Evolutionary conservation across 2,329 filamentous ascomycete genomes (phyloP), one percentile per base, ranked within the genome.

Genomic region (Arthrobotrys pseudoclavata): DNA sequence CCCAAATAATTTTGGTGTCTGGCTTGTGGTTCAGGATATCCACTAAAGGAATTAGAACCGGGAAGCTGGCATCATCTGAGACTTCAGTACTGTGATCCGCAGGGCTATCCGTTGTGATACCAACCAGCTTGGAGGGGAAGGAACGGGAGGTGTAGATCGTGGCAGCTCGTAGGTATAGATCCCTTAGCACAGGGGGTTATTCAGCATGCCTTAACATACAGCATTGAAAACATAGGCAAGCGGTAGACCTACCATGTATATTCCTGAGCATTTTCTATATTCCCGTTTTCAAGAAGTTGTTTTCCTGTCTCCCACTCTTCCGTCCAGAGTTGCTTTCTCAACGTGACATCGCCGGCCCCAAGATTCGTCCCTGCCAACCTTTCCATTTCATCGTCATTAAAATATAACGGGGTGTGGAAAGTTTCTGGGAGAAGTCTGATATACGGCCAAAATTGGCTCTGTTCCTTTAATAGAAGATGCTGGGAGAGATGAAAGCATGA

Each of bases 121-220:
- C 50, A 20, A 79, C 67, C 9, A 82, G 53, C n/a, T 80, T 80
- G 22, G 86, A 87, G 15, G 85, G 85, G 80, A 88, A 87, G 15
- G 85, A 85, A 34, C 87, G 85, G 3, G 86, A 87, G 3, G 85
- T 85, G 80, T 85, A 86, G 22, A 87, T 85, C 4, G 86, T 86
- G 15, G 86, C 84, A n/a, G 86, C 85, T 85, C 86, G 87, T 47
- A 84, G 81, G 78, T 85, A 86, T 13, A 85, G 83, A 47, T 85
- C 82, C 84, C 86, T 87, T 81, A 0, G 15, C 37, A 57, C 4
- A 10, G 15, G 24, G 12, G 13, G 10, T 53, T 47, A 10, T 29
- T 47, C 69, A 26, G 34, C 15, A 26, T 53, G 15, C 47, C 50
- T 48, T 80, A 26, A 26, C 34, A 47, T 48, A 10, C 10, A 9